Evolutionary conservation across 2,329 filamentous ascomycete genomes (phyloP).

Genomic region (Epicoccum sorghinum): DNA sequence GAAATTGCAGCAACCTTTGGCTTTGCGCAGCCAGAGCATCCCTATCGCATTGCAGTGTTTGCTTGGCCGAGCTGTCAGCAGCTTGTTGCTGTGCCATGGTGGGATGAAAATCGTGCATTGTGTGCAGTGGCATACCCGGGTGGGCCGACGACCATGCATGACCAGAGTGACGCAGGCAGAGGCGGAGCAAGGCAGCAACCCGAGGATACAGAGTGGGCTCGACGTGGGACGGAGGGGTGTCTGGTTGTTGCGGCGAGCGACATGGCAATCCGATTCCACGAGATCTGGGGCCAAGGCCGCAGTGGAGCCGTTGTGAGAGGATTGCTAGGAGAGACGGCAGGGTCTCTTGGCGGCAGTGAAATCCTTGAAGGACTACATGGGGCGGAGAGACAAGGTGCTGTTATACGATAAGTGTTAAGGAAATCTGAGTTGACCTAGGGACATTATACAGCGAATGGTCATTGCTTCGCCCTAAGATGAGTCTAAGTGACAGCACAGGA

Average conservation of each 20-base stretch:
- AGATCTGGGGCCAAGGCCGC: constrained; percentile 77
- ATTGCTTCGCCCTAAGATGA: neutral
- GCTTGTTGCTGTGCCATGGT: constrained; percentile 85
- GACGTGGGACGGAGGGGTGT: constrained; percentile 73
- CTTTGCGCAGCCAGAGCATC: constrained; percentile 88
- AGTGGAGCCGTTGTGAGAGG: constrained; percentile 55
- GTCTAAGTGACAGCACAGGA: neutral
- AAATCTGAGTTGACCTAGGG: too few species aligned
- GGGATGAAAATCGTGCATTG: constrained; percentile 76
- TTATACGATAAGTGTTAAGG: constrained; percentile 45
- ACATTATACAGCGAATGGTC: neutral
- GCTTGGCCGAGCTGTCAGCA: constrained; percentile 91
- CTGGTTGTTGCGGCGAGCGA: constrained; percentile 92
- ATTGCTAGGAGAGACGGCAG: constrained; percentile 51
- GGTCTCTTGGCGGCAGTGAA: constrained; percentile 76
- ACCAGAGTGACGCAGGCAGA: neutral
- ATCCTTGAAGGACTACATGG: constrained; percentile 84
- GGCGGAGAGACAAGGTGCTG: constrained; percentile 69
- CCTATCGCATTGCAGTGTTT: constrained; percentile 88
- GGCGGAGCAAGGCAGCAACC: constrained; percentile 42
- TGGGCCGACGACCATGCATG: constrained; percentile 52
- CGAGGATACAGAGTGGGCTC: constrained; percentile 62
- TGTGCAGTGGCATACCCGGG: constrained; percentile 87
- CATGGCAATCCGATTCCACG: constrained; percentile 91
- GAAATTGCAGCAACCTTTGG: constrained; percentile 95